Base-by-base conservation (phyloP, 2,329 filamentous ascomycete species). In the Leptographium lundbergii region DNA sequence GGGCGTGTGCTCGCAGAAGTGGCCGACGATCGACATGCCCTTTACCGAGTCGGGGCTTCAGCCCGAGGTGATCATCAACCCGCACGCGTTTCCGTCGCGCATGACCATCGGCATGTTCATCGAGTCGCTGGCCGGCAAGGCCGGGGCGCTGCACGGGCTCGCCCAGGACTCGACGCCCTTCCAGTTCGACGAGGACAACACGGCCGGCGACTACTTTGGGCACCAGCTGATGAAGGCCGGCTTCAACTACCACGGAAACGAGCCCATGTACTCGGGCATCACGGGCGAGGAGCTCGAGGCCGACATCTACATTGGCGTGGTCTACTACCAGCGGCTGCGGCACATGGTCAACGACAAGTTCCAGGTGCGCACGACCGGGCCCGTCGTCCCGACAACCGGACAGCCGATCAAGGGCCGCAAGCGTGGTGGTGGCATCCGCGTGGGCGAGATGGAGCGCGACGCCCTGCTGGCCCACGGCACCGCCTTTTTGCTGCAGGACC, bases 281-380 rank as follows among this genome's bases (percentile, higher is more conserved):
- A 99, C 94, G 0, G 94, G 94, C 62, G 85, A 95, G 71, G 92
- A 97, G 72, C 85, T 99, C 48, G 85, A 86, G 24, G 92, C 91
- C 7, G 94, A 99, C 70, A 97, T 99, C 68, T 99, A 95, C 75
- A 84, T 97, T 61, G 94, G 94, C 54, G 86, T 96, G 13, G 94
- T 99, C 62, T 97, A 97, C 79, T 99, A 99, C 79, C 94, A 99
- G 75, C 86, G 94, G 72, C 81, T 99, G 62, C 82, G 94, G 71
- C 94, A 99, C 85, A 99, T 99, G 94, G 94, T 99, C 59, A 97
- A 96, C 81, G 94, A 99, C 74, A 99, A 99, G 75, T 99, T 89
- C 79, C 94, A 99, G 73, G 94, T 97, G 59, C 86, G 94, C 73
- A 97, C 94, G 3, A 97, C 94, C 0, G 94, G 94, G 59, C 91